These are phyloP conservation scores for Zygotorulaspora danielsina DNA, from an alignment of 805 yeast species.

Conservation along the genomic window DNA sequence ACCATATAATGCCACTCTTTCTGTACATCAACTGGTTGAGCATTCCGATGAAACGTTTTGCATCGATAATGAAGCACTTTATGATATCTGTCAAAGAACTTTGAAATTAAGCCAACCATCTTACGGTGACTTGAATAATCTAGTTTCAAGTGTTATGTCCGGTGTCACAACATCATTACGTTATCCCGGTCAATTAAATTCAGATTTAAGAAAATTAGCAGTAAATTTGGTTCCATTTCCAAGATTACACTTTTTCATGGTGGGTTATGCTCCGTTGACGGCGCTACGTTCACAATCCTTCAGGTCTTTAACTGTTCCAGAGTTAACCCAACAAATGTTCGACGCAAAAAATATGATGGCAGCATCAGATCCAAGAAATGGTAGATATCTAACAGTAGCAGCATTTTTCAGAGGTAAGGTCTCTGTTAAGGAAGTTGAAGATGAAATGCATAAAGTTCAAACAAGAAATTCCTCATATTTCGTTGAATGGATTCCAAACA, in stretches of 20 bases:
- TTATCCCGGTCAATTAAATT: constrained; percentile 92
- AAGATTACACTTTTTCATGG: constrained; percentile 92
- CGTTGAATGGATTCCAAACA: constrained; percentile 95
- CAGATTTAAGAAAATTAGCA: constrained; percentile 88
- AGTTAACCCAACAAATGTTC: constrained; percentile 89
- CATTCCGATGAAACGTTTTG: constrained; percentile 91
- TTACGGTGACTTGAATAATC: constrained; percentile 71
- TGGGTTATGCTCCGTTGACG: constrained; percentile 89
- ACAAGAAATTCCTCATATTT: constrained; percentile 76
- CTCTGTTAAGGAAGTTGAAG: constrained; percentile 90
- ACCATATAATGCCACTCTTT: constrained; percentile 89
- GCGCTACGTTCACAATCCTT: constrained; percentile 76
- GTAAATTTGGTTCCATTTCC: constrained; percentile 95
- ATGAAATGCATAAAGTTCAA: constrained; percentile 82
- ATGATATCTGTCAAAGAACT: constrained; percentile 83
- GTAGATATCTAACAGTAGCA: constrained; percentile 88
- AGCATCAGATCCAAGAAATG: constrained; percentile 85
- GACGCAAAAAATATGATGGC: constrained; percentile 95
- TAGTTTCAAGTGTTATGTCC: constrained; percentile 88
- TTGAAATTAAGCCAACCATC: constrained; percentile 76
- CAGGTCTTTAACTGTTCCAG: constrained; percentile 82
- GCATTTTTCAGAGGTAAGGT: constrained; percentile 94
- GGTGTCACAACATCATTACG: constrained; percentile 93
- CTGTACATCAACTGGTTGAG: constrained; percentile 88
- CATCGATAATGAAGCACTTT: constrained; percentile 90